Evolutionary conservation across 2,329 filamentous ascomycete species (phyloP).

Genomic region (Ceratocystis lukuohia): DNA sequence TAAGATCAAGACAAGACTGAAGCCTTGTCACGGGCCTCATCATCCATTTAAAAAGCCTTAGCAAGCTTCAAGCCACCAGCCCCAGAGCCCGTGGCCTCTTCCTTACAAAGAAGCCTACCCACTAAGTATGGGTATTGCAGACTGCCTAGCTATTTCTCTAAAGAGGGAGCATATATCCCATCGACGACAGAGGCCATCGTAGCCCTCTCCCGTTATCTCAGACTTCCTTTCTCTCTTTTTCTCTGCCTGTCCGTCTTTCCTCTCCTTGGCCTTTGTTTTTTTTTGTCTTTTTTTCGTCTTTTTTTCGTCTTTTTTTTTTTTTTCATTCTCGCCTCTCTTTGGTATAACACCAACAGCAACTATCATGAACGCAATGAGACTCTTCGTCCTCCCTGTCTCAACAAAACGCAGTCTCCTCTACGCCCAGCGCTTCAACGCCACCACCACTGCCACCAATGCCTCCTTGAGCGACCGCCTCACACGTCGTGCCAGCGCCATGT

Average conservation of each 20-base stretch:
- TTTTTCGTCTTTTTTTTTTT: neutral
- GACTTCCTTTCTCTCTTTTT: neutral
- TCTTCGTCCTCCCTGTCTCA: slow-evolving; percentile 88
- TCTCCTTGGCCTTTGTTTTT: neutral
- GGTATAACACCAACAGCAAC: neutral
- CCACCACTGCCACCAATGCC: slow-evolving; percentile 28
- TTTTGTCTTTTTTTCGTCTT: neutral
- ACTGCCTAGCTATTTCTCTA: neutral
- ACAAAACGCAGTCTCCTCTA: slow-evolving; percentile 85
- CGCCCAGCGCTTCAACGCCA: slow-evolving; percentile 59
- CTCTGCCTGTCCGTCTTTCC: neutral
- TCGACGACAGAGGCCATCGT: neutral
- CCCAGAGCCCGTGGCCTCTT: slow-evolving; percentile 16
- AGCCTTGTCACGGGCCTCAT: neutral
- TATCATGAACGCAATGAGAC: slow-evolving; percentile 51
- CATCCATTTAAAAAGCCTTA: neutral
- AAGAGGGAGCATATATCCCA: neutral
- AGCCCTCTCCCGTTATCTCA: neutral
- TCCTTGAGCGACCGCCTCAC: slow-evolving; percentile 50
- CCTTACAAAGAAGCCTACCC: neutral
- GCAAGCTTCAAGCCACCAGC: neutral
- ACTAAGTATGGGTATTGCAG: neutral
- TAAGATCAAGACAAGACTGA: no score
- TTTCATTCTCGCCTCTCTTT: neutral
- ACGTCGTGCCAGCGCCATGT: slow-evolving; percentile 58